Percentiles rank a stretch among this genome's conserved stretches.
Conservation (phyloP, 139 green algal genomes). For the Tetratostichococcus sp. region DNA sequence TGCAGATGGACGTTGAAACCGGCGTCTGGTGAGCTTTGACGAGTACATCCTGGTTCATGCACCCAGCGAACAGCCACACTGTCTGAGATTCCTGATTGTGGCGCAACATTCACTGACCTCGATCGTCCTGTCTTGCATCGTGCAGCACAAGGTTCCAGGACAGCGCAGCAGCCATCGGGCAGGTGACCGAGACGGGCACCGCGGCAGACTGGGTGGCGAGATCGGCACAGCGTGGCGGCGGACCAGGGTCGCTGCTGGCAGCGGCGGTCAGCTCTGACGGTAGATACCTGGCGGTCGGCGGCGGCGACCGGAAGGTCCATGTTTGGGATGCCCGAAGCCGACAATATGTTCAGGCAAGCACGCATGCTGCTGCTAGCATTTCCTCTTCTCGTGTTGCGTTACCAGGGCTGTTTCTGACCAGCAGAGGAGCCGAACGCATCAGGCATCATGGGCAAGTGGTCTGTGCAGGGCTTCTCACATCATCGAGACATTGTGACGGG, state of each 20-base stretch:
- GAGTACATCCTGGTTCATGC: too few relatives aligned
- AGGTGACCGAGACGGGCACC: background rate
- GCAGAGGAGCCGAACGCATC: too few relatives aligned
- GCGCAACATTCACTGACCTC: too few relatives aligned
- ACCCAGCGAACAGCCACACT: too few relatives aligned
- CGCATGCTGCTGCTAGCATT: too few relatives aligned
- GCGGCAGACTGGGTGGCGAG: constrained; percentile 21
- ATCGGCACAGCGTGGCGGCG: constrained; percentile 17
- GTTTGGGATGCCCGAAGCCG: constrained; percentile 70
- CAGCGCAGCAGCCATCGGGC: background rate
- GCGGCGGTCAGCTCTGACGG: constrained; percentile 66
- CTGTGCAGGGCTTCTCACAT: constrained; percentile 44
- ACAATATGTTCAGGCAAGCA: constrained; percentile 24
- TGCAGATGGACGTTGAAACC: constrained; percentile 73
- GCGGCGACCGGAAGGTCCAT: constrained; percentile 75
- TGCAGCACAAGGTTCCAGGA: background rate
- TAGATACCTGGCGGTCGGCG: constrained; percentile 73
- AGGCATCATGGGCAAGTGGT: too few relatives aligned
- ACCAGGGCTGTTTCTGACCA: too few relatives aligned
- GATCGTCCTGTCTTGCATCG: too few relatives aligned
- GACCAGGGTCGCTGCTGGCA: constrained; percentile 46
- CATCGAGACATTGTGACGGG: constrained; percentile 71
- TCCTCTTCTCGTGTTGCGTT: too few relatives aligned
- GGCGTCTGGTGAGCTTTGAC: constrained; percentile 20
- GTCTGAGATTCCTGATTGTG: too few relatives aligned